Conservation (phyloP, 768 basidiomycete species). For the Leccinum obscurum region DNA sequence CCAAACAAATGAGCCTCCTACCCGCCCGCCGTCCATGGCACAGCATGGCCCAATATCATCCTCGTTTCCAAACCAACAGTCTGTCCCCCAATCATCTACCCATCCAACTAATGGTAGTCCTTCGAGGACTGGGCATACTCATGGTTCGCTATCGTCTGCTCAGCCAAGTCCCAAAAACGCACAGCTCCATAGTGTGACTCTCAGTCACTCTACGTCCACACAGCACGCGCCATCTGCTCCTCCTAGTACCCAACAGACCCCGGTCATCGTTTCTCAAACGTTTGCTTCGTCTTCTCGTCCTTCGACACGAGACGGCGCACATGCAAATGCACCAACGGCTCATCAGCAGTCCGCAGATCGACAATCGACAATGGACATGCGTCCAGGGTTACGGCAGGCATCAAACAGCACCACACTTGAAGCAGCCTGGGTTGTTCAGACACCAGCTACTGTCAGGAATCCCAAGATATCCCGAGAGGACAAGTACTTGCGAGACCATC, state of each 20-base stretch:
- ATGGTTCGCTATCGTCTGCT: conserved; percentile 13
- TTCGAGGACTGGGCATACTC: conserved; percentile 14
- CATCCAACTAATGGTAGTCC: conserved; percentile 16
- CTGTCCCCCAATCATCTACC: conserved; percentile 22
- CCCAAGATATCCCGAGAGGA: conserved; percentile 28
- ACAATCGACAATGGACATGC: conserved; percentile 7
- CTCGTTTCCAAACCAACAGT: conserved; percentile 15
- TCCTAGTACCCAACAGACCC: conserved; percentile 24
- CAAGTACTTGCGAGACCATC: conserved; percentile 29
- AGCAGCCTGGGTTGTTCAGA: conserved; percentile 35
- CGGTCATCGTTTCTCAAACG: conserved; percentile 20
- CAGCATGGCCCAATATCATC: conserved; percentile 11
- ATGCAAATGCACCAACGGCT: conserved; percentile 6
- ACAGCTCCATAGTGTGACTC: conserved; percentile 18
- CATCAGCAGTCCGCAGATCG: conserved; percentile 19
- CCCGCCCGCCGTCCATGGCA: conserved; percentile 26
- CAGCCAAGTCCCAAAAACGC: conserved; percentile 28
- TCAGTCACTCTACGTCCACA: conserved; percentile 6
- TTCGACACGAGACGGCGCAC: conserved; percentile 24
- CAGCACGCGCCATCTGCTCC: conserved; percentile 23
- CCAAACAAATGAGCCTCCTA: conserved; percentile 23
- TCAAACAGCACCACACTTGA: conserved; percentile 26
- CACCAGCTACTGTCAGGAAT: conserved; percentile 22
- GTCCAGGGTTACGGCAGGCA: conserved; percentile 14
- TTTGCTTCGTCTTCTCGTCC: conserved; percentile 29